Conservation (phyloP, 1,284 basidiomycete genomes). For the Trichosporon sp. region DNA sequence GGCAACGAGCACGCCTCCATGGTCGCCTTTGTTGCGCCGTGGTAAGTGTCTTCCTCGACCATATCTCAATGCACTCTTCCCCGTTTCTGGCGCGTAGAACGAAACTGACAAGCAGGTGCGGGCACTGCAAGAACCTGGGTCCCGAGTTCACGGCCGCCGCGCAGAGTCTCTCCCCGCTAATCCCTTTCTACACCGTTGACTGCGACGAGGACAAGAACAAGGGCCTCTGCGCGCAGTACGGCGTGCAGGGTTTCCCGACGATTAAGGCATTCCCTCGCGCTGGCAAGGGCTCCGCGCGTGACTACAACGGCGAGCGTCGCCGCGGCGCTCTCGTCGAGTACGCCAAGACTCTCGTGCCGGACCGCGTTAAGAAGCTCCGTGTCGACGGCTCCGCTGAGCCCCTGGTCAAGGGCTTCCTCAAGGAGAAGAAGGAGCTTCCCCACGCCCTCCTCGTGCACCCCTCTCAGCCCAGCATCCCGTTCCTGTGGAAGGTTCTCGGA, state of each 20-base stretch:
- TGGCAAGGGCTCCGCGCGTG: conserved; percentile 65
- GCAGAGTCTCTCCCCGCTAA: conserved; percentile 72
- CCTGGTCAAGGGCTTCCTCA: conserved; percentile 23
- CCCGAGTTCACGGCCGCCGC: conserved; percentile 86
- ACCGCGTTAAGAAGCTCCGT: conserved; percentile 65
- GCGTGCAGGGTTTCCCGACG: conserved; percentile 91
- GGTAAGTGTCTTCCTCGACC: conserved; percentile 61
- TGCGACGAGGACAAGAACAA: conserved; percentile 86
- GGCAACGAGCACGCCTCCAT: conserved; percentile 70
- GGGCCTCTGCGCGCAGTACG: conserved; percentile 75
- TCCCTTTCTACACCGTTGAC: conserved; percentile 87
- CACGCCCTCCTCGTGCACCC: conserved; percentile 74
- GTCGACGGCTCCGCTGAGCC: conserved; percentile 59
- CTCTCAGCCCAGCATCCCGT: conserved; percentile 71
- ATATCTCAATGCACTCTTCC: not conserved
- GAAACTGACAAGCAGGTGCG: conserved; percentile 35
- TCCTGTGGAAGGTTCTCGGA: conserved; percentile 81
- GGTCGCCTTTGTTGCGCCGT: conserved; percentile 86
- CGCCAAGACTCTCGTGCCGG: conserved; percentile 73
- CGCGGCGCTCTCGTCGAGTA: conserved; percentile 75
- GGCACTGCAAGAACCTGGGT: conserved; percentile 81
- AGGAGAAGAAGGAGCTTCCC: conserved; percentile 62
- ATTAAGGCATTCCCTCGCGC: conserved; percentile 84
- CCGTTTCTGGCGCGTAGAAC: no score
- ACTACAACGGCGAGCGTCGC: conserved; percentile 74